Conservation (phyloP, 2,329 filamentous ascomycete species). For the Trichoderma atroviride region DNA sequence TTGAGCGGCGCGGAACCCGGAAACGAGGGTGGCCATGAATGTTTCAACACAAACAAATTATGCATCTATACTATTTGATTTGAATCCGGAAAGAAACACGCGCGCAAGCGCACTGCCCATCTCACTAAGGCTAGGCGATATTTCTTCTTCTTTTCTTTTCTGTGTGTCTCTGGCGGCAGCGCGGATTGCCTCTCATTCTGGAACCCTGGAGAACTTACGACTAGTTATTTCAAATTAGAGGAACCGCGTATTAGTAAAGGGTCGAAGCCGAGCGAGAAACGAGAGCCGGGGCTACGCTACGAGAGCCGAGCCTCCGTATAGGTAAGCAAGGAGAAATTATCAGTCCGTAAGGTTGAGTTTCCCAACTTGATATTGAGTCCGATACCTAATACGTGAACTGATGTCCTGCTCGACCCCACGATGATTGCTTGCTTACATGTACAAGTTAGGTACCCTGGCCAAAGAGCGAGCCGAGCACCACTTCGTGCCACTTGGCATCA, state of each 20-base stretch:
- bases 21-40: not conserved
- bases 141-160: not conserved
- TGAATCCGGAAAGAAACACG: not conserved
- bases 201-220: not conserved
- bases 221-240: not conserved
- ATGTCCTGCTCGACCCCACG: not conserved
- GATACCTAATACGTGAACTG: not conserved
- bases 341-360: not conserved
- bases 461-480: not conserved
- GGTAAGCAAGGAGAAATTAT: not conserved
- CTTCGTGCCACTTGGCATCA: not conserved
- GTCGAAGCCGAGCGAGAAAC: not conserved
- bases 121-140: not conserved
- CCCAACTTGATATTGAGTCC: not conserved
- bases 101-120: slow-evolving; percentile 18
- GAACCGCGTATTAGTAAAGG: not conserved
- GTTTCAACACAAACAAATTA: no score
- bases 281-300: not conserved
- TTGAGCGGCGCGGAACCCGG: not conserved
- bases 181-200: not conserved
- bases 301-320: not conserved
- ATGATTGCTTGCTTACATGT: not conserved
- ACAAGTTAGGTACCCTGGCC: not conserved
- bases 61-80: not conserved
- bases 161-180: not conserved